Evolutionary conservation across 805 yeast genomes (phyloP).

Genomic region (Maudiozyma bulderi): DNA sequence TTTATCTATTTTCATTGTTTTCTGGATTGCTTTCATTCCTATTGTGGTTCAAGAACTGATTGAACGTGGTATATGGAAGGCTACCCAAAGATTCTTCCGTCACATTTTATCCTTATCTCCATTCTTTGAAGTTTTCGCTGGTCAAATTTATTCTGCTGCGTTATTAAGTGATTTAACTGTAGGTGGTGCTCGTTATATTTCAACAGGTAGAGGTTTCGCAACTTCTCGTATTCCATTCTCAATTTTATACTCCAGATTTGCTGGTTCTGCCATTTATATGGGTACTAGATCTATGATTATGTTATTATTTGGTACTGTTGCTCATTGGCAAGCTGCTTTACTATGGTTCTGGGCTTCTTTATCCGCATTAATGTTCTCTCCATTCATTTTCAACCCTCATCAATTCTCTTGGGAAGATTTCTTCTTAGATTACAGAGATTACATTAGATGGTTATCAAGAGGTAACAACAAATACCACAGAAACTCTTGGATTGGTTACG

Average conservation of each 20-base stretch:
- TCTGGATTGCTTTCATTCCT: slow-evolving; percentile 72
- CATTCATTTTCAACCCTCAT: slow-evolving; percentile 94
- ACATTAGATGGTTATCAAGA: slow-evolving; percentile 82
- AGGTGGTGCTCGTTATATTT: slow-evolving; percentile 82
- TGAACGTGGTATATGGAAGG: slow-evolving; percentile 75
- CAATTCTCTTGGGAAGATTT: slow-evolving; percentile 95
- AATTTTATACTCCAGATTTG: slow-evolving; percentile 65
- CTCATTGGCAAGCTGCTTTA: slow-evolving; percentile 87
- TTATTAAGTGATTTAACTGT: slow-evolving; percentile 60
- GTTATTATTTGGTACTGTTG: slow-evolving; percentile 61
- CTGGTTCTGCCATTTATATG: slow-evolving; percentile 73
- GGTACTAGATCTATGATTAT: slow-evolving; percentile 72
- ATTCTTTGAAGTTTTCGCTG: slow-evolving; percentile 73
- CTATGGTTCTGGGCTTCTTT: slow-evolving; percentile 96
- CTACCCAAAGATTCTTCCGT: slow-evolving; percentile 56
- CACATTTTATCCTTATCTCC: slow-evolving; percentile 68
- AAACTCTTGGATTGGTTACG: slow-evolving; percentile 82
- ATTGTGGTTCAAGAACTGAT: slow-evolving; percentile 69
- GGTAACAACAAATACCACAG: slow-evolving; percentile 85
- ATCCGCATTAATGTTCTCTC: slow-evolving; percentile 80
- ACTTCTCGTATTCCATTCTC: slow-evolving; percentile 72
- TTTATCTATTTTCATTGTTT: slow-evolving; percentile 70
- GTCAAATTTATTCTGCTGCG: slow-evolving; percentile 68
- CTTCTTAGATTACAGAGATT: slow-evolving; percentile 93
- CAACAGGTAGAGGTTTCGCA: slow-evolving; percentile 83